Evolutionary conservation across 768 basidiomycete genomes (phyloP).

Genomic region (Tylopilus intermedius): DNA sequence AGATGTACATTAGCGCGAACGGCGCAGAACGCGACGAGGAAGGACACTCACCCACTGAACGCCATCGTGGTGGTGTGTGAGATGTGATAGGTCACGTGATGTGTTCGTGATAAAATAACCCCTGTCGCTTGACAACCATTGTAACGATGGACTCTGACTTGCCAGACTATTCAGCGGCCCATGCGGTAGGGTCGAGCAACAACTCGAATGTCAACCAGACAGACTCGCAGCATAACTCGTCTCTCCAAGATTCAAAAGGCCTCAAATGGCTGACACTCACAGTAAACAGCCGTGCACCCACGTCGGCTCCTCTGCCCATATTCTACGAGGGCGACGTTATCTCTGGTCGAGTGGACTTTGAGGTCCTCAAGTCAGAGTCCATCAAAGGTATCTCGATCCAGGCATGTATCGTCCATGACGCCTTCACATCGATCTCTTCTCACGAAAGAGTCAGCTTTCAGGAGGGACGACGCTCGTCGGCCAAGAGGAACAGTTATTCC

Average conservation of each 20-base stretch:
- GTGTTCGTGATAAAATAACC: constrained; percentile 8
- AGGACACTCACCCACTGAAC: constrained; percentile 17
- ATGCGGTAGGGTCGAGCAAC: background rate
- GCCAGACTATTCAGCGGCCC: constrained; percentile 16
- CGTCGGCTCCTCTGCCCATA: constrained; percentile 37
- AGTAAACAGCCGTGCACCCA: constrained; percentile 40
- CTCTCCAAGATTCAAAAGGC: constrained; percentile 38
- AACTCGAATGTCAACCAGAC: background rate
- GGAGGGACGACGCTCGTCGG: constrained; percentile 50
- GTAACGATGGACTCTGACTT: constrained; percentile 11
- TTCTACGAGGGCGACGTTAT: constrained; percentile 48
- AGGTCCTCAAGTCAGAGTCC: constrained; percentile 45
- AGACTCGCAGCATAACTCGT: constrained; percentile 34
- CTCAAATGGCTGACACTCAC: constrained; percentile 46
- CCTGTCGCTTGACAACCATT: constrained; percentile 5
- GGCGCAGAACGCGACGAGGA: background rate
- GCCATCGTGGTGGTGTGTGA: constrained; percentile 10
- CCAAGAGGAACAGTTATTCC: constrained; percentile 49
- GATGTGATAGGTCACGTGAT: constrained; percentile 11
- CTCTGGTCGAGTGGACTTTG: constrained; percentile 46
- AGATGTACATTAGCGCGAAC: constrained; percentile 5
- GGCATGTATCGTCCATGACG: constrained; percentile 29
- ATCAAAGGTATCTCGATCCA: constrained; percentile 45
- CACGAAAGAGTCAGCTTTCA: constrained; percentile 27
- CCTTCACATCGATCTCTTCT: background rate